Evolutionary conservation across 108 stramenopile species (phyloP), one percentile per base, ranked within the genome.

Genomic region (Mayamaea pseudoterrestris): DNA sequence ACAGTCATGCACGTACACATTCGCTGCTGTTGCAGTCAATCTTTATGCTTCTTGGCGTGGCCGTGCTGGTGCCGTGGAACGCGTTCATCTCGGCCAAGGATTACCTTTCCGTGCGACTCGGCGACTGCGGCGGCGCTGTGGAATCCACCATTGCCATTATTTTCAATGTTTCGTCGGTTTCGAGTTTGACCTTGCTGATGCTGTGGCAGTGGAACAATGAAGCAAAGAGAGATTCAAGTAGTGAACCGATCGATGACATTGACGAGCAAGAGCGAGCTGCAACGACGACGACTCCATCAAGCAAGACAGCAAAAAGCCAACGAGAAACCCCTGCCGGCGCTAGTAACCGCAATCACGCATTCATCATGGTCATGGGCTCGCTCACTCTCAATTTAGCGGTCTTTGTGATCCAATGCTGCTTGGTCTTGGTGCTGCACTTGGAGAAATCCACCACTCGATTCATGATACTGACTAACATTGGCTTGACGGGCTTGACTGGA

Each of bases 61-160:
- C 74, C 20, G 35, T 69, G 27, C 50, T 80, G 41, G 30, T 80
- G 9, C 79, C 79, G 2, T 80, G 79, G 79, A 80, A 80, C 55
- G 70, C 73, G 22, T 75, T 73, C 50, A 61, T 80, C 9, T 69
- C 58, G n/a, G 74, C 74, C 35, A 58, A 63, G 32, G 54, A 69
- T 11, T 80, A 80, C 40, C 76, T 76, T 58, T 30, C 54, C 26
- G 22, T 46, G 25, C 60, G 77, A 0, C 42, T 73, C 26, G 69
- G 68, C 27, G 26, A 27, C 14, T 27, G 24, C 3, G 47, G 29
- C 12, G 51, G 27, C 23, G 27, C 58, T 26, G 54, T 69, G 37
- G 66, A 71, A 52, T 45, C 53, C 3, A 73, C 68, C 51, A 70
- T 76, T 53, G 65, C 64, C 12, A 32, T 80, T 0, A 37, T 68